phyloP scores from a whole-genome alignment of 805 yeast genomes.

The Suhomyces pyralidae region DNA sequence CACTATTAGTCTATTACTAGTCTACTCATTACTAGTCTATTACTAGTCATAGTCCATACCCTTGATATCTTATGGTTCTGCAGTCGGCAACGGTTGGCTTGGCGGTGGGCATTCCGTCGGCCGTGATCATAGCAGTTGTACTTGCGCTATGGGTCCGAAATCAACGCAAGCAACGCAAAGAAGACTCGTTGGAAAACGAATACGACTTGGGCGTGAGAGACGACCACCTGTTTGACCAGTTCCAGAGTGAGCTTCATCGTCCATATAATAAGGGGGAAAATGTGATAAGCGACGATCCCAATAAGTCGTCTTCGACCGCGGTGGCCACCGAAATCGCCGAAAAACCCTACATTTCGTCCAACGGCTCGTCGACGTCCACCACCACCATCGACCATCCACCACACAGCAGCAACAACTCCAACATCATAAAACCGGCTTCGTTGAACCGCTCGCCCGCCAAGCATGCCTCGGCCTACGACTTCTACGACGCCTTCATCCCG shows the following conservation, averaged over 20 bases:
- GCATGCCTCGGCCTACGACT: conserved; percentile 34
- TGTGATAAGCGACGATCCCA: conserved; percentile 7
- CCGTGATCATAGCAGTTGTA: conserved; percentile 24
- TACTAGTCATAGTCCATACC: too few species aligned
- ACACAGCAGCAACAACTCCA: neutral
- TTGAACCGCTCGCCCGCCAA: conserved; percentile 5
- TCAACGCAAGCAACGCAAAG: conserved; percentile 28
- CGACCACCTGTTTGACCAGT: conserved; percentile 32
- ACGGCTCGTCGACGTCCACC: conserved; percentile 8
- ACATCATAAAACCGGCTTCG: neutral
- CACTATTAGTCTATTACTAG: too few species aligned
- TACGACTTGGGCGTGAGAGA: conserved; percentile 37
- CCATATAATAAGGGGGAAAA: conserved; percentile 8
- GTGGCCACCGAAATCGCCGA: conserved; percentile 6
- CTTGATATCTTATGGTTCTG: neutral
- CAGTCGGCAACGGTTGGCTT: conserved; percentile 37
- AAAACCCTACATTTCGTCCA: conserved; percentile 7
- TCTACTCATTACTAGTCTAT: neutral
- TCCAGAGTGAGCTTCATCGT: conserved; percentile 36
- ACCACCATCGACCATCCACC: conserved; percentile 6
- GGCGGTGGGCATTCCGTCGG: conserved; percentile 40
- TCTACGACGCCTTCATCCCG: conserved; percentile 43
- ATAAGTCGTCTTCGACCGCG: conserved; percentile 8
- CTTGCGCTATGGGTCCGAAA: conserved; percentile 27
- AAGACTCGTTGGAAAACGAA: conserved; percentile 27